Percentiles rank a stretch among this genome's conserved stretches.
Conservation (phyloP, 208 protist genomes). For the Acanthamoeba royreba region DNA sequence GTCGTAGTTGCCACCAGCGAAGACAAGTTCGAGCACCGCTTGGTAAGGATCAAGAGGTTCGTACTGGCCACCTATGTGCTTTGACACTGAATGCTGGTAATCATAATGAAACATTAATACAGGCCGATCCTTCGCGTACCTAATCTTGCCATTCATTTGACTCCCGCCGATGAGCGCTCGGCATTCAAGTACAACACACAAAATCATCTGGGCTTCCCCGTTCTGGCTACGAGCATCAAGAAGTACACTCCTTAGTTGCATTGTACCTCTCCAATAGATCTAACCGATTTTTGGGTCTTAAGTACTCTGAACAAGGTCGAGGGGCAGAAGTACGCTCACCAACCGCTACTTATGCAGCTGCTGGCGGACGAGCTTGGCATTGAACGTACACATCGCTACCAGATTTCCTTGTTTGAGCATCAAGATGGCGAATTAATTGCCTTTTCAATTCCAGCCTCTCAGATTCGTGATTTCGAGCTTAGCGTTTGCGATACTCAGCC, state of each 20-base stretch:
- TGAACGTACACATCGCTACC: not conserved
- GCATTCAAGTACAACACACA: slow-evolving; percentile 94
- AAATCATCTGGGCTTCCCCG: slow-evolving; percentile 87
- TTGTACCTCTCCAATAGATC: not conserved
- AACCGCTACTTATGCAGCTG: slow-evolving; percentile 81
- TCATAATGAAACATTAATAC: not conserved
- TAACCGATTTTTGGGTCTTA: not conserved
- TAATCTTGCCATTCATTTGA: slow-evolving; percentile 94
- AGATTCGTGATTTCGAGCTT: slow-evolving; percentile 95
- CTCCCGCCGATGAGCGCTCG: slow-evolving; percentile 75
- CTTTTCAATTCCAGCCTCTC: slow-evolving; percentile 67
- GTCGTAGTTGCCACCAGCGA: slow-evolving; percentile 69
- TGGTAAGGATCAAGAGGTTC: slow-evolving; percentile 43
- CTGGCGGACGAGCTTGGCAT: slow-evolving; percentile 76
- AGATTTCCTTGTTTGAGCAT: not conserved
- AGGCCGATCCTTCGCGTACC: slow-evolving; percentile 93
- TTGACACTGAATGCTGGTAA: too few species aligned
- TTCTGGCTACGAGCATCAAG: slow-evolving; percentile 81
- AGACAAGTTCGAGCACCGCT: slow-evolving; percentile 45
- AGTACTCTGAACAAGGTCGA: not conserved
- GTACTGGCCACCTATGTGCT: not conserved
- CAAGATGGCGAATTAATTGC: not conserved
- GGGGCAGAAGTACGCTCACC: slow-evolving; percentile 69
- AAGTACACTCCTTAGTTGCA: not conserved
- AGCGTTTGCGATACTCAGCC: slow-evolving; percentile 91